Conservation (phyloP, 495 filamentous ascomycete genomes). For the Aspergillus panamensis region DNA sequence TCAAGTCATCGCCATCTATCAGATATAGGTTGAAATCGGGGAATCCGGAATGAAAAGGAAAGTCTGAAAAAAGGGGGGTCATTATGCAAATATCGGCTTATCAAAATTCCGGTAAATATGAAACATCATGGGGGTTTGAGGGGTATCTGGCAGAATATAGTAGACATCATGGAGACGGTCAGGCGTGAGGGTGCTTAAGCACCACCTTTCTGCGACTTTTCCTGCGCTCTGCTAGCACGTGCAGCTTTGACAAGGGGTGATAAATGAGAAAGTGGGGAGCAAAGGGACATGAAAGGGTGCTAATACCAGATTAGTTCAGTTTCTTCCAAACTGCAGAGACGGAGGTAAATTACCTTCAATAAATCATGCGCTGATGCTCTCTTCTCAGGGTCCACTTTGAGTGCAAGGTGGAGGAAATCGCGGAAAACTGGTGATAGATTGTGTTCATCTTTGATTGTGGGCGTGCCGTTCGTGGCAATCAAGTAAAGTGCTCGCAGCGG, state of each 20-base stretch:
- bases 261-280: slow-evolving; percentile 70
- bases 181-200: slow-evolving; percentile 26
- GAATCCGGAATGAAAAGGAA: slow-evolving; percentile 13
- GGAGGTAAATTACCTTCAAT: slow-evolving; percentile 59
- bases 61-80: slow-evolving; percentile 11
- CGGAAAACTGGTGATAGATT: slow-evolving; percentile 74
- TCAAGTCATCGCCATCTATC: slow-evolving; percentile 30
- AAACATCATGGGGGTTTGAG: slow-evolving; percentile 32
- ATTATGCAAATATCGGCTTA: slow-evolving; percentile 28
- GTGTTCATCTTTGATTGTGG: slow-evolving; percentile 89
- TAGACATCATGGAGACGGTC: slow-evolving; percentile 31
- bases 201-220: slow-evolving; percentile 66
- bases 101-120: slow-evolving; percentile 30
- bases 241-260: slow-evolving; percentile 85
- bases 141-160: slow-evolving; percentile 44
- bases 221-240: slow-evolving; percentile 74
- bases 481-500: slow-evolving; percentile 90
- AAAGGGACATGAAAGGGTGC: slow-evolving; percentile 84
- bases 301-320: slow-evolving; percentile 41
- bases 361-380: slow-evolving; percentile 90
- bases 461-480: slow-evolving; percentile 96
- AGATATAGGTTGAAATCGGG: slow-evolving; percentile 18
- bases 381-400: slow-evolving; percentile 97
- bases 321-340: not conserved
- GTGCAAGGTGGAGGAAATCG: slow-evolving; percentile 83